These are phyloP conservation scores for Neopestalotiopsis sp. DNA, from an alignment of 2,329 filamentous ascomycete species.

Conservation along the genomic window DNA sequence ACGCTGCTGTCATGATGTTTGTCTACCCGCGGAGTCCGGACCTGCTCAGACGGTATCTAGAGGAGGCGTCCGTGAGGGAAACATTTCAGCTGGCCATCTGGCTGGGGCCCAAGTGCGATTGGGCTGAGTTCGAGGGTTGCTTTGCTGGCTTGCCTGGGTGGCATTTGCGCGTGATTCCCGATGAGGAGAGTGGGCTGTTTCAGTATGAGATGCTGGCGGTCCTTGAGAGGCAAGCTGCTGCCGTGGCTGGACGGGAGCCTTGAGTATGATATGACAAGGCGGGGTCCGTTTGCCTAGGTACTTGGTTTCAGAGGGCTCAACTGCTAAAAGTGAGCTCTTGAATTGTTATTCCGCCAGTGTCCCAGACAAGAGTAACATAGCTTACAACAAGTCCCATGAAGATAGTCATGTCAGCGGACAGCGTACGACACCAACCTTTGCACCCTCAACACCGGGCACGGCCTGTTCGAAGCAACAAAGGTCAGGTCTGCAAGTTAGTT, in stretches of 20 bases:
- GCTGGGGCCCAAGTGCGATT: constrained; percentile 13
- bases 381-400: too few relatives aligned
- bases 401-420: too few relatives aligned
- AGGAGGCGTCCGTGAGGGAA: background rate
- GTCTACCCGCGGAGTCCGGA: constrained; percentile 40
- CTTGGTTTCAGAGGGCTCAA: too few relatives aligned
- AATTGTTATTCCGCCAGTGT: too few relatives aligned
- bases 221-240: background rate
- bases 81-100: background rate
- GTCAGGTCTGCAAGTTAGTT: background rate
- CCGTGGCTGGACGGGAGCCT: background rate
- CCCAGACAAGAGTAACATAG: too few relatives aligned
- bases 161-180: background rate
- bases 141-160: background rate
- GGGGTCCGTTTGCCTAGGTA: too few relatives aligned
- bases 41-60: constrained; percentile 35
- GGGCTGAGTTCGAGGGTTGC: background rate
- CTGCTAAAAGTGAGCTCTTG: too few relatives aligned
- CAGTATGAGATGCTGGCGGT: constrained; percentile 17
- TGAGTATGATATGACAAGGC: background rate
- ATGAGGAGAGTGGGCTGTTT: constrained; percentile 12
- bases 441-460: background rate
- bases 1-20: constrained; percentile 36
- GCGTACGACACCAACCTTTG: background rate
- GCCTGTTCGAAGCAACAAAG: background rate